Evolutionary conservation across 2,329 filamentous ascomycete species (phyloP), one percentile per base, ranked within the genome.

Genomic region (Phialophora expanda): DNA sequence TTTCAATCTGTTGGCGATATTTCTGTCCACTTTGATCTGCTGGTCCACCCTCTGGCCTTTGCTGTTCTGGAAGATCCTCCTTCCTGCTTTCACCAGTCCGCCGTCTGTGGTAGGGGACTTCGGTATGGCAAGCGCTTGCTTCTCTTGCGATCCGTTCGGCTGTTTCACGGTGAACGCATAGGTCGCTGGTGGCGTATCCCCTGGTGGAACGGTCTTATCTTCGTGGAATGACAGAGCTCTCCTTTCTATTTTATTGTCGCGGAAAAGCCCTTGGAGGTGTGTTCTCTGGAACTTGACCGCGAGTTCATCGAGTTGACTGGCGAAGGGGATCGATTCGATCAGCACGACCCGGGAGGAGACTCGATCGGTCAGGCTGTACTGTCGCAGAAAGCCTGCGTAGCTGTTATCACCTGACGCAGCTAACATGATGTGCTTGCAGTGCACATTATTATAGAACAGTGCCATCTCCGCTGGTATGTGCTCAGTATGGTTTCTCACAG

Each of bases 401-500:
- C 78, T 76, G 61, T 77, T 78, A 57, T 81, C 79, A 1, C 75
- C 74, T 1, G 79, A 78, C 17, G 73, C 78, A 20, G 77, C 78
- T 41, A 82, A 78, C 46, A 80, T 58, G 28, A 81, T 71, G 12
- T 75, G 76, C 9, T 70, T 74, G 65, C 79, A 81, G 61, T 81
- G 79, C 7, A 76, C 66, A 66, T 80, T 73, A 12, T 70, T 63
- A 30, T 77, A 64, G 48, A 76, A 69, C 9, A 69, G 44, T 6
- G 30, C 24, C 24, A 69, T 34, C 46, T 64, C 48, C 46, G 48
- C 66, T 68, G 34, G 17, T 22, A 34, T 11, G 7, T n/a, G 34
- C 24, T 69, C 57, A 67, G 62, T 44, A n/a, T n/a, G 11, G 26
- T n/a, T n/a, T 50, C 51, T 24, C 17, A 26, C 17, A 61, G n/a